Percentiles rank a stretch among this genome's conserved stretches.
These are phyloP conservation scores for Eutrema heterophyllum DNA, from an alignment of 345 rosid species.

Conservation along the genomic window DNA sequence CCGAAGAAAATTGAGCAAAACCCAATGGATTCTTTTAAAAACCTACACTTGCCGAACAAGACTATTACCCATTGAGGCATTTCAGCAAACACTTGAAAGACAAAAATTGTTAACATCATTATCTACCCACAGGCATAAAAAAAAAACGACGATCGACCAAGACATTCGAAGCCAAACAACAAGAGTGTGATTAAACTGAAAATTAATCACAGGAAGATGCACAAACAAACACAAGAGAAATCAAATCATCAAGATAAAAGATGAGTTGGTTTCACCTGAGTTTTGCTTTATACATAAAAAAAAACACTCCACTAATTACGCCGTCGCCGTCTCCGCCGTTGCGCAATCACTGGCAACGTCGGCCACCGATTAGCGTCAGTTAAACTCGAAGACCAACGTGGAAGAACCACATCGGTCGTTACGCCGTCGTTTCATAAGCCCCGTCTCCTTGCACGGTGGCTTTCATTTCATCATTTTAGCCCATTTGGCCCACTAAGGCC, in stretches of 20 bases:
- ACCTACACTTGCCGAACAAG: not conserved
- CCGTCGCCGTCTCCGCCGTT: not conserved
- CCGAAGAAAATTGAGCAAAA: not conserved
- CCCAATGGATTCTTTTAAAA: not conserved
- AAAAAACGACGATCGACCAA: not conserved
- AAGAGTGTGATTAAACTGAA: not conserved
- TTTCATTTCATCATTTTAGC: not conserved
- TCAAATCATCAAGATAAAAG: not conserved
- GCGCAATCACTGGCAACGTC: not conserved
- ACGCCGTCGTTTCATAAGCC: not conserved
- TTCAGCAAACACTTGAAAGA: constrained; percentile 19
- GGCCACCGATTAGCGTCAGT: not conserved
- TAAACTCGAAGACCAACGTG: not conserved
- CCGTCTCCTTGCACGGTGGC: not conserved
- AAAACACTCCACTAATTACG: not conserved
- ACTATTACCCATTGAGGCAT: constrained; percentile 11
- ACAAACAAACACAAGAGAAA: not conserved
- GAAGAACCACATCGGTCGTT: not conserved
- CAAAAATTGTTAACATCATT: not conserved
- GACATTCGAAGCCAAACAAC: not conserved
- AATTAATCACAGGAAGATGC: not conserved
- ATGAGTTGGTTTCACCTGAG: not conserved
- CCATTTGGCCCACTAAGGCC: constrained; percentile 2
- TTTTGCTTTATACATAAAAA: not conserved
- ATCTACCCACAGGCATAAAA: not conserved